phyloP scores from a whole-genome alignment of 805 yeast genomes.

The Torulaspora franciscae region DNA sequence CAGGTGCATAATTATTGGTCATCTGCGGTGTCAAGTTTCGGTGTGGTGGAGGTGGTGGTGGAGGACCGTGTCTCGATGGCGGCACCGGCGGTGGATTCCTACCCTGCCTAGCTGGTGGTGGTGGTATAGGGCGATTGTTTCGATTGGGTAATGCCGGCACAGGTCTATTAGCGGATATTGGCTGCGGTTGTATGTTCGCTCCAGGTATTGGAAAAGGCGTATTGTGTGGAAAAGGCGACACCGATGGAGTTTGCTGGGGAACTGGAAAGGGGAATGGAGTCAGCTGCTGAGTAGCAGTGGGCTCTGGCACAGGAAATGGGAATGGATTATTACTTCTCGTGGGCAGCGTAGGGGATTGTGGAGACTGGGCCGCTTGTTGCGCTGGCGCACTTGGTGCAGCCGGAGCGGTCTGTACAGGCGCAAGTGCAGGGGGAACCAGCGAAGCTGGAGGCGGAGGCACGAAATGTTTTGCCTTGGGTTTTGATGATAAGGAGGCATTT shows the following conservation, averaged over 20 bases:
- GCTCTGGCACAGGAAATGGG: slow-evolving; percentile 18
- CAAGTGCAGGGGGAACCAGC: slow-evolving; percentile 12
- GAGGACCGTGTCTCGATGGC: slow-evolving; percentile 24
- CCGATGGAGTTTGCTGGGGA: slow-evolving; percentile 10
- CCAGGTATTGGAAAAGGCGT: slow-evolving; percentile 11
- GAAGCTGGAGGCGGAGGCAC: slow-evolving; percentile 24
- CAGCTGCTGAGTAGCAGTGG: slow-evolving; percentile 4
- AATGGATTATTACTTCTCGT: slow-evolving; percentile 15
- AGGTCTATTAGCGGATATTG: slow-evolving; percentile 13
- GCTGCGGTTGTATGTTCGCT: slow-evolving; percentile 12
- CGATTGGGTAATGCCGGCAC: slow-evolving; percentile 21
- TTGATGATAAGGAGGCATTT: slow-evolving; percentile 10
- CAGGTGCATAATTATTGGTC: slow-evolving; percentile 9
- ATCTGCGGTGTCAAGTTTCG: slow-evolving; percentile 12
- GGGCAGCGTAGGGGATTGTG: slow-evolving; percentile 5
- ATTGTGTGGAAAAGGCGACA: slow-evolving; percentile 8
- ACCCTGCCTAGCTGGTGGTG: slow-evolving; percentile 16
- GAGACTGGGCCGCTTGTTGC: slow-evolving; percentile 8
- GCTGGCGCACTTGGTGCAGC: neutral
- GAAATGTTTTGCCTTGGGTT: slow-evolving; percentile 16
- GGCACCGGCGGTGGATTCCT: slow-evolving; percentile 24
- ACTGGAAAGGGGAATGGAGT: slow-evolving; percentile 18
- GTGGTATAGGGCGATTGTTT: slow-evolving; percentile 21
- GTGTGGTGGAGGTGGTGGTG: slow-evolving; percentile 26
- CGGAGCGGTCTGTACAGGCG: neutral